phyloP scores from a whole-genome alignment of 177 flowering plant species.

The Telopea speciosissima region DNA sequence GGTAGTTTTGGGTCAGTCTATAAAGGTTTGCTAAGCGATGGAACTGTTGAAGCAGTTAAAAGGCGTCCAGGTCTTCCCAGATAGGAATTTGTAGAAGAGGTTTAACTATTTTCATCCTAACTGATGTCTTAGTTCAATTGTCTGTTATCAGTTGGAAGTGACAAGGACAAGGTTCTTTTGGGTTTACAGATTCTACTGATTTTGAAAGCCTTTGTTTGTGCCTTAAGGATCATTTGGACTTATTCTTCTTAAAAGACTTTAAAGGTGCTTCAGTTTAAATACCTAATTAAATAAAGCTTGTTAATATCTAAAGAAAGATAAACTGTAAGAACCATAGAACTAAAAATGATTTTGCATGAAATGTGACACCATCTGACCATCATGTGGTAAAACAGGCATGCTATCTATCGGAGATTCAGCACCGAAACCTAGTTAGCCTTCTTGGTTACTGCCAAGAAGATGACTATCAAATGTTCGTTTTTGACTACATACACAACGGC shows the following conservation, averaged over 20 bases:
- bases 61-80: constrained; percentile 38
- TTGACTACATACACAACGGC: constrained; percentile 60
- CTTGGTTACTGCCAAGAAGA: constrained; percentile 66
- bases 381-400: constrained; percentile 37
- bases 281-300: too few species aligned
- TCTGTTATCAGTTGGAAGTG: background rate
- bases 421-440: constrained; percentile 56
- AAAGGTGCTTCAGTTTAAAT: background rate
- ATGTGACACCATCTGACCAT: constrained; percentile 4
- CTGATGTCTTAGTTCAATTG: background rate
- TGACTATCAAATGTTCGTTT: constrained; percentile 53
- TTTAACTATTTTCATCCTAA: constrained; percentile 11
- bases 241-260: background rate
- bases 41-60: constrained; percentile 64
- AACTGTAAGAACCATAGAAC: background rate
- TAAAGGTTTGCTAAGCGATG: constrained; percentile 61
- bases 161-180: constrained; percentile 4
- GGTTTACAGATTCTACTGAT: background rate
- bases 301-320: too few species aligned
- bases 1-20: constrained; percentile 65
- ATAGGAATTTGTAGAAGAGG: constrained; percentile 52
- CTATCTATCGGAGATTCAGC: constrained; percentile 41
- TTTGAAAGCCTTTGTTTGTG: background rate
- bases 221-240: background rate
- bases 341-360: background rate